Evolutionary conservation across 768 basidiomycete genomes (phyloP).

Genomic region (Lentinula boryana): DNA sequence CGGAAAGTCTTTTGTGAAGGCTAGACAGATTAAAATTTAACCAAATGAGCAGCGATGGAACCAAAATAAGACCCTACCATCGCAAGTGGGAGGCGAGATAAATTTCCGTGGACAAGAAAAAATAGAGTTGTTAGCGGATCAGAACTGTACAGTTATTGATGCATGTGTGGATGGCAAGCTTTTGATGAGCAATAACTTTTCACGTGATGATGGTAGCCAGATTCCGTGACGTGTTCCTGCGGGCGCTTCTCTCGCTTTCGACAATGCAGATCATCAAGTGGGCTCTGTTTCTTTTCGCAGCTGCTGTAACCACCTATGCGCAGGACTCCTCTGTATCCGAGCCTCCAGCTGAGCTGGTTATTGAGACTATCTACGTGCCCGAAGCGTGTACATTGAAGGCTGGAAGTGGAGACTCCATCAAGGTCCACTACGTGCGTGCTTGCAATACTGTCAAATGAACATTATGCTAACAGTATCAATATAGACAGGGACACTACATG

Average conservation of each 20-base stretch:
- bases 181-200: neutral
- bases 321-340: slow-evolving; percentile 13
- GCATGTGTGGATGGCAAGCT: neutral
- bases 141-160: slow-evolving; percentile 37
- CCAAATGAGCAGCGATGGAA: neutral
- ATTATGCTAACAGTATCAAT: slow-evolving; percentile 5
- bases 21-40: slow-evolving; percentile 33
- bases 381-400: slow-evolving; percentile 50
- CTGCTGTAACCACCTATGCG: slow-evolving; percentile 32
- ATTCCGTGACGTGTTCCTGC: neutral
- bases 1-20: slow-evolving; percentile 99
- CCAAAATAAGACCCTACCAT: slow-evolving; percentile 26
- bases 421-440: slow-evolving; percentile 69
- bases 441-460: neutral
- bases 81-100: slow-evolving; percentile 31
- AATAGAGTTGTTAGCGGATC: slow-evolving; percentile 25
- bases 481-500: slow-evolving; percentile 77
- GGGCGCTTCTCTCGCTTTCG: slow-evolving; percentile 4
- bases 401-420: slow-evolving; percentile 53
- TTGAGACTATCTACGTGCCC: slow-evolving; percentile 58
- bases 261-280: slow-evolving; percentile 47
- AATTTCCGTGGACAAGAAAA: slow-evolving; percentile 14
- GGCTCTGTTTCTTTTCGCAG: slow-evolving; percentile 43
- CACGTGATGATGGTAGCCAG: neutral
- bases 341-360: slow-evolving; percentile 49